Base-by-base conservation (phyloP, 1,284 basidiomycete genomes). In the Irpex sp. region DNA sequence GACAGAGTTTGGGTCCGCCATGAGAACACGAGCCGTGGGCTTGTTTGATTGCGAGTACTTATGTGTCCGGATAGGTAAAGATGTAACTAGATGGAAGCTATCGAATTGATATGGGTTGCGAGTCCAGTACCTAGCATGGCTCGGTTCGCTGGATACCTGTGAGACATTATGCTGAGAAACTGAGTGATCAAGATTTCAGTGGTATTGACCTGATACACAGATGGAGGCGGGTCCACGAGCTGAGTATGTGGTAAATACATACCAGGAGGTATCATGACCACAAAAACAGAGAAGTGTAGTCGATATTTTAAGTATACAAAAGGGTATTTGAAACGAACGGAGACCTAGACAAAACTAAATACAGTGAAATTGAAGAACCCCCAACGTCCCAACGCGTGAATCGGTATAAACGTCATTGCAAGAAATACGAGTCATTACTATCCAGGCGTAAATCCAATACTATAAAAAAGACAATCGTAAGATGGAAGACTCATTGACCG, bases 61-160 rank as follows among this genome's bases (percentile, higher is more conserved):
- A n/a, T 77, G 78, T 56, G 78, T 86, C 39, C 87, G 82, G 69
- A 89, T 91, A 53, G 89, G 89, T 35, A 88, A 86, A 71, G 83
- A 88, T 4, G 74, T 84, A 11, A 77, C 71, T 69, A 74, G 73
- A 60, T 89, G 84, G 83, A 65, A 43, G 35, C 59, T 72, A 11
- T 50, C 49, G 2, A 50, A 21, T n/a, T 50, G 49, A 50, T 9
- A 43, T 11, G 39, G 39, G 39, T 2, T 43, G 2, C 39, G 1
- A 8, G 39, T 15, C 2, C 2, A 8, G 26, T 26, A 3, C 26
- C 26, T 43, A 8, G 3, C 39, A 43, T 8, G 8, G 39, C 5
- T 8, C 4, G 15, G 11, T 43, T 9, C 15, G 2, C 39, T 43
- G 15, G 2, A 15, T 8, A 15, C 39, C 4, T 43, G 4, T 26